A percentile compares a stretch with the other conserved stretches of the same genome.
phyloP scores from a whole-genome alignment of 345 rosid species.

The Bruguiera gymnorhiza region DNA sequence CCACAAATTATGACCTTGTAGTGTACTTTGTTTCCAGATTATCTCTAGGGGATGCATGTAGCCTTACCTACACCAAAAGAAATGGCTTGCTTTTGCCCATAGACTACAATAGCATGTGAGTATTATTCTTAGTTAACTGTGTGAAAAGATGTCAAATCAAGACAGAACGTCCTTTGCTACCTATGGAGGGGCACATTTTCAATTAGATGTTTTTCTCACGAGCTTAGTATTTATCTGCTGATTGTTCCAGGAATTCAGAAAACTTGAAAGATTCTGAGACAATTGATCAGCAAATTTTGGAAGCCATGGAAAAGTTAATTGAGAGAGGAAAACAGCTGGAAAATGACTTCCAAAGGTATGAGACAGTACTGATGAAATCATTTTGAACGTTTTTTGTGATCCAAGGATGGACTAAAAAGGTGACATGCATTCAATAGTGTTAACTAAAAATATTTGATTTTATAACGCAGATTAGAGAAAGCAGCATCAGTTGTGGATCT shows the following conservation, averaged over 20 bases:
- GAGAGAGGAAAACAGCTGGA: slow-evolving; percentile 56
- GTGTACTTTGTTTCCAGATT: slow-evolving; percentile 51
- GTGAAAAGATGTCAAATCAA: neutral
- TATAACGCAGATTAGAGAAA: slow-evolving; percentile 62
- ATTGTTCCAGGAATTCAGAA: slow-evolving; percentile 24
- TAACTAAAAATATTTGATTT: neutral
- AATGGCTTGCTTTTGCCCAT: slow-evolving; percentile 27
- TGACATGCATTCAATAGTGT: neutral
- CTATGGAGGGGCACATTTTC: neutral
- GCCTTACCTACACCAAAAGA: slow-evolving; percentile 27
- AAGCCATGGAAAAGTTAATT: slow-evolving; percentile 52
- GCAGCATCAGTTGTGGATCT: slow-evolving; percentile 57
- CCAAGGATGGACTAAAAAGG: neutral
- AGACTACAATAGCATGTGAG: slow-evolving; percentile 52
- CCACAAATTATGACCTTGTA: slow-evolving; percentile 44
- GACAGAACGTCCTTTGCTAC: neutral
- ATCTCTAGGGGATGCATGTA: slow-evolving; percentile 73
- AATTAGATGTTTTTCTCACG: neutral
- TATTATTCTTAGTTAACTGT: slow-evolving; percentile 1
- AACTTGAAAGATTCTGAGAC: slow-evolving; percentile 32
- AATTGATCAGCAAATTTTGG: slow-evolving; percentile 43
- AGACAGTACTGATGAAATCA: neutral
- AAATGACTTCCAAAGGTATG: slow-evolving; percentile 56
- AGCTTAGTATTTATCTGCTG: neutral
- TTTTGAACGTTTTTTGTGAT: neutral